Percentiles rank a stretch among this genome's conserved stretches.
Evolutionary conservation across 2,329 filamentous ascomycete species (phyloP).

Genomic region (Botrytis aclada): DNA sequence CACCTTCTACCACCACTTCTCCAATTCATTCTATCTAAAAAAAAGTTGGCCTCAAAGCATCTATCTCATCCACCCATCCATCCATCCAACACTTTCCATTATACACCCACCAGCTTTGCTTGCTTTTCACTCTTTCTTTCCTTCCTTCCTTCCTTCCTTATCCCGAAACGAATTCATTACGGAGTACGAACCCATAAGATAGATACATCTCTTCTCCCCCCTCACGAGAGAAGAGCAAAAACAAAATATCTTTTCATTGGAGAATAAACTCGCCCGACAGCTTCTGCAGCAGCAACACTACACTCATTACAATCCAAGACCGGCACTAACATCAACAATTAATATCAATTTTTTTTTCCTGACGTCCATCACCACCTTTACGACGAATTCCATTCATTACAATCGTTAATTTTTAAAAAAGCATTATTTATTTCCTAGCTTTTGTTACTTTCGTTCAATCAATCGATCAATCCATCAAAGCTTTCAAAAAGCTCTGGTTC

Average conservation of each 20-base stretch:
- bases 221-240: not conserved
- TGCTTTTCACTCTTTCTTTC: not conserved
- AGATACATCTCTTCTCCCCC: not conserved
- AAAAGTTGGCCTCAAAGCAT: not conserved
- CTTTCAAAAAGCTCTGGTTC: not conserved
- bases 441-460: not conserved
- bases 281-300: slow-evolving; percentile 6
- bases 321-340: not conserved
- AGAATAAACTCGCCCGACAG: not conserved
- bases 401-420: not conserved
- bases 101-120: not conserved
- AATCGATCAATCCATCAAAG: not conserved
- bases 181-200: not conserved
- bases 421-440: not conserved
- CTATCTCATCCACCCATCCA: not conserved
- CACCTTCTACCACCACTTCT: not conserved
- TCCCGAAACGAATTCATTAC: not conserved
- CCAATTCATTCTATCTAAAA: not conserved
- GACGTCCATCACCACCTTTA: not conserved
- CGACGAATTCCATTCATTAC: not conserved
- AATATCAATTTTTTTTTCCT: not conserved
- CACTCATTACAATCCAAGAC: not conserved
- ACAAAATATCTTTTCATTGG: not conserved
- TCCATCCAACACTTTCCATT: not conserved
- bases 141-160: not conserved